Evolutionary conservation across 371 early-diverging fungal species (phyloP).

Genomic region (Mucor racemosus): DNA sequence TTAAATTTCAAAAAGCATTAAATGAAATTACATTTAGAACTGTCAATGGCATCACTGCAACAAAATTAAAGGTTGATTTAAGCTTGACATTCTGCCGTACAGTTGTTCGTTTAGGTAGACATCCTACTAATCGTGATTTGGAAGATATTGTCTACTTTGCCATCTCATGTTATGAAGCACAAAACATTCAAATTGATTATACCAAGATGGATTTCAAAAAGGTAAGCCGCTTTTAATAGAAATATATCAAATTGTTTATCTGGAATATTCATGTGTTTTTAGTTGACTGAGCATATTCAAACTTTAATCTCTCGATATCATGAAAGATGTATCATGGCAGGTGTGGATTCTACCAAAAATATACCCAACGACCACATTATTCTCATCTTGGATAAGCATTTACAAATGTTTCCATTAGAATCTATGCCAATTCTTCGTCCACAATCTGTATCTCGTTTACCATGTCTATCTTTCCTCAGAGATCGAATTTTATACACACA

Average conservation of each 20-base stretch:
- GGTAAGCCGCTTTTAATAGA: conserved; percentile 29
- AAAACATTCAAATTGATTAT: conserved; percentile 52
- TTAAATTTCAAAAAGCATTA: conserved; percentile 26
- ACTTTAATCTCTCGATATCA: conserved; percentile 32
- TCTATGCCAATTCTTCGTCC: conserved; percentile 72
- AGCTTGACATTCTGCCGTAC: conserved; percentile 60
- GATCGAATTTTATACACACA: conserved; percentile 60
- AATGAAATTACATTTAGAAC: conserved; percentile 23
- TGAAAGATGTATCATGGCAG: conserved; percentile 16
- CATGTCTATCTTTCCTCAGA: conserved; percentile 75
- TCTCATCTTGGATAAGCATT: conserved; percentile 80
- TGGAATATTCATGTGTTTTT: background rate
- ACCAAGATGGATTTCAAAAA: conserved; percentile 58
- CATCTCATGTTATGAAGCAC: conserved; percentile 62
- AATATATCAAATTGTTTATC: background rate
- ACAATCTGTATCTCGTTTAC: conserved; percentile 80
- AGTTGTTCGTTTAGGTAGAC: conserved; percentile 60
- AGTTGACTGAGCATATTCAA: conserved; percentile 30
- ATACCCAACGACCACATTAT: conserved; percentile 67
- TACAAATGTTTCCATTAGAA: conserved; percentile 88
- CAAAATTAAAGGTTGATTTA: conserved; percentile 42
- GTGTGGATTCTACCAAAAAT: conserved; percentile 23
- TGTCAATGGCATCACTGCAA: background rate
- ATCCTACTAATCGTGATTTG: conserved; percentile 52
- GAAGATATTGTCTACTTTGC: conserved; percentile 77